Evolutionary conservation across 306 rosid species (phyloP).

Genomic region (Trichosanthes truncata): DNA sequence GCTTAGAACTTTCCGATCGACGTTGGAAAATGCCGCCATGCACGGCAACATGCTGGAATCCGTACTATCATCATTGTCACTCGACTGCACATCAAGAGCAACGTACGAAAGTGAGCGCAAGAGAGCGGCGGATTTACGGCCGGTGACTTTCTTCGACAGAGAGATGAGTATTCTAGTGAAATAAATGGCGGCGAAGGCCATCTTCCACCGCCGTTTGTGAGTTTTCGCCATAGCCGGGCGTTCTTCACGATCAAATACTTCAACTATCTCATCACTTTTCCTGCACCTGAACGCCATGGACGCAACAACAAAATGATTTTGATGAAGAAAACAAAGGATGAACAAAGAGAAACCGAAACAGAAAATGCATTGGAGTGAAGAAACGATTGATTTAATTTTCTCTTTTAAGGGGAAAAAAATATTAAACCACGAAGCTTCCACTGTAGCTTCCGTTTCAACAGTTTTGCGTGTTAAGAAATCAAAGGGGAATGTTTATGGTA

Average conservation of each 20-base stretch:
- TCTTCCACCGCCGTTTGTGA: conserved; percentile 13
- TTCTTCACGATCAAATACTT: neutral
- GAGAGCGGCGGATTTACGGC: neutral
- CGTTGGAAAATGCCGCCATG: neutral
- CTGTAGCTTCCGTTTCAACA: neutral
- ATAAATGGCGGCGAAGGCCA: conserved; percentile 13
- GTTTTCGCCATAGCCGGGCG: neutral
- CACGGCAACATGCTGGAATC: neutral
- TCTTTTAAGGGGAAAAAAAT: neutral
- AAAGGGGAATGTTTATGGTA: neutral
- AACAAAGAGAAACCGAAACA: neutral
- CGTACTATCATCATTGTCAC: neutral
- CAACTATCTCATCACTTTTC: neutral
- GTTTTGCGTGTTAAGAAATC: neutral
- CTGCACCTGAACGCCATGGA: neutral
- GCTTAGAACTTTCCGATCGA: neutral
- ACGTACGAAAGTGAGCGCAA: conserved; percentile 13
- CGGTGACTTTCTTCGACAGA: neutral
- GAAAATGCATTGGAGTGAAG: neutral
- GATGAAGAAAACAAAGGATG: neutral
- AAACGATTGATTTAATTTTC: neutral
- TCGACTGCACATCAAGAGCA: neutral
- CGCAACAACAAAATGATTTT: neutral
- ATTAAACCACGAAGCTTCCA: neutral
- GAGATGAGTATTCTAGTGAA: conserved; percentile 14